Base-by-base conservation (phyloP, 495 filamentous ascomycete species). In the Podospora pseudopauciseta region DNA sequence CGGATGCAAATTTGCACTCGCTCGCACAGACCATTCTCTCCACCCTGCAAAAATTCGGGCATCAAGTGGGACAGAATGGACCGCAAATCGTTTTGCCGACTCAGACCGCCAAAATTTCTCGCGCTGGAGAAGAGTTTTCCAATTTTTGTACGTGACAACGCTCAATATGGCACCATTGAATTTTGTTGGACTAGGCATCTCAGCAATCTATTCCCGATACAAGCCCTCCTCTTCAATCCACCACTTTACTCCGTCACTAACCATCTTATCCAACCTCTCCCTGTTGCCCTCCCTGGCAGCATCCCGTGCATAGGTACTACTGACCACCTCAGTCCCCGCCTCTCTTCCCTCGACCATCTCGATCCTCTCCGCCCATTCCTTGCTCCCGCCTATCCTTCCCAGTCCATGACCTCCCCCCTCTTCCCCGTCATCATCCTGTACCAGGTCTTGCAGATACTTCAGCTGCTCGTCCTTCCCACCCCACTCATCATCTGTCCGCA, bases 261-360 rank as follows among this genome's bases (percentile, higher is more conserved):
- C 89, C 73, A 96, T 75, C 79, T 74, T 79, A 18, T 77, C 76
- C 68, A 98, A 80, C 34, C 74, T 83, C 39, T 83, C 78, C 71
- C 81, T 81, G 28, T 91, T 86, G 28, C 77, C 75, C 15, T 76
- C 75, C 62, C 76, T 77, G 11, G 84, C 85, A 4, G 90, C 90
- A 68, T 88, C 83, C 59, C 94, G 85, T 3, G 93, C 91, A 72
- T 79, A 86, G 4, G 94, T 97, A 62, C 92, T 95, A 74, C 93
- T 96, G 15, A 96, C 84, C 2, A 84, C 76, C 5, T 80, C 79
- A 67, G 85, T 86, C 9, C 81, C 85, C 0, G 82, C 84, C 65
- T 67, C 78, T 55, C 79, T 79, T 1, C 86, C 88, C 62, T 89
- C 84, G 6, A 93, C 88, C 72, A 97, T 78, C 73, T 89, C 84